Evolutionary conservation across 2,329 filamentous ascomycete genomes (phyloP).

Genomic region (Aspergillus persii): DNA sequence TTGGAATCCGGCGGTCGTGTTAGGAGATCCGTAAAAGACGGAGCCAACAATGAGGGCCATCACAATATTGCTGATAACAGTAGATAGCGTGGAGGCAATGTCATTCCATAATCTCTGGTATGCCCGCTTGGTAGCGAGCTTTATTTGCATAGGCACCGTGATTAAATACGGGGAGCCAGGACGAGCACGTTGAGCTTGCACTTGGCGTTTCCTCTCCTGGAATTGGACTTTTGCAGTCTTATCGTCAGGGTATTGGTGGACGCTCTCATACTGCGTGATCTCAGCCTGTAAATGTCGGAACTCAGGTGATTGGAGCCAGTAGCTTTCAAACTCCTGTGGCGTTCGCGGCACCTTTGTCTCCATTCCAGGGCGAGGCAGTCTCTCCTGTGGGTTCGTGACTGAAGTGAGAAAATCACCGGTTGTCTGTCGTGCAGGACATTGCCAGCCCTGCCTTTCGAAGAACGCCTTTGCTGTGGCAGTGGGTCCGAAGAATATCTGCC

Average conservation of each 20-base stretch:
- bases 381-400: constrained; percentile 61
- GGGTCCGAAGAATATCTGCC: constrained; percentile 70
- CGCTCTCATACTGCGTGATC: constrained; percentile 39
- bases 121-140: constrained; percentile 75
- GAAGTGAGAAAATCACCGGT: constrained; percentile 68
- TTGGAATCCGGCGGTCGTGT: constrained; percentile 68
- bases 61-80: constrained; percentile 62
- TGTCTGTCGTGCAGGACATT: constrained; percentile 64
- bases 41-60: constrained; percentile 75
- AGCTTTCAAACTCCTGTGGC: constrained; percentile 63
- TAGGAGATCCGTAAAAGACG: constrained; percentile 73
- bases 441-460: constrained; percentile 67
- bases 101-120: constrained; percentile 74
- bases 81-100: constrained; percentile 66
- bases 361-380: constrained; percentile 55
- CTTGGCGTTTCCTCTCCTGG: constrained; percentile 32
- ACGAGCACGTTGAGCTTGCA: constrained; percentile 48
- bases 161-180: constrained; percentile 76
- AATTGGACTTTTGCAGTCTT: constrained; percentile 26
- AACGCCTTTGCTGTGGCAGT: constrained; percentile 57
- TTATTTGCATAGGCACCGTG: constrained; percentile 67
- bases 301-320: constrained; percentile 54
- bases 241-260: not conserved
- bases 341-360: constrained; percentile 64
- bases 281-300: constrained; percentile 39